These are phyloP conservation scores for Galerina marginata DNA, from an alignment of 768 basidiomycete genomes.

Conservation along the genomic window DNA sequence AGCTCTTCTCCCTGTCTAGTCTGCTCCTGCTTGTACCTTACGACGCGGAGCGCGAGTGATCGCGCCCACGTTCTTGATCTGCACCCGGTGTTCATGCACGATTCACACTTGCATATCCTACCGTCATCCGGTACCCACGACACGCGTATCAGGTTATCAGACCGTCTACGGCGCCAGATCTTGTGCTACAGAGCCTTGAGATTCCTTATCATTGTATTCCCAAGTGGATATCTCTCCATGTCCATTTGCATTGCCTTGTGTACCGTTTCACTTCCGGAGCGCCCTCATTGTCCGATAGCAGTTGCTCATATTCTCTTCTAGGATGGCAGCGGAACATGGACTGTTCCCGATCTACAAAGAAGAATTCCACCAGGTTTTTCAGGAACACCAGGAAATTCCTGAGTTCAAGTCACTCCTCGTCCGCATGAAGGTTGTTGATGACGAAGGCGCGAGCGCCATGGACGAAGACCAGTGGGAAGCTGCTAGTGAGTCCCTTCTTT, in stretches of 20 bases:
- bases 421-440: slow-evolving; percentile 91
- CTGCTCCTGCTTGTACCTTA: too few relatives aligned
- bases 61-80: too few relatives aligned
- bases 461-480: slow-evolving; percentile 97
- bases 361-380: slow-evolving; percentile 90
- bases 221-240: too few relatives aligned
- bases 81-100: too few relatives aligned
- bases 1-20: background rate
- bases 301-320: slow-evolving; percentile 34
- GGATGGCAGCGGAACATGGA: slow-evolving; percentile 84
- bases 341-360: slow-evolving; percentile 78
- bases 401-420: slow-evolving; percentile 87
- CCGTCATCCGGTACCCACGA: too few relatives aligned
- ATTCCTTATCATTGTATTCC: background rate
- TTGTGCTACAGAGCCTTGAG: background rate
- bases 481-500: slow-evolving; percentile 73
- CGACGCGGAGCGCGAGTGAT: too few relatives aligned
- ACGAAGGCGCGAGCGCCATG: slow-evolving; percentile 88
- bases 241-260: too few relatives aligned
- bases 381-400: slow-evolving; percentile 75
- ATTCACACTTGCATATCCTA: background rate
- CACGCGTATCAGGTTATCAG: too few relatives aligned
- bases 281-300: background rate
- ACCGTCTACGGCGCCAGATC: background rate
- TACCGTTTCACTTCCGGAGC: background rate